Base-by-base conservation (phyloP, 768 basidiomycete genomes). In the Pisolithus albus region DNA sequence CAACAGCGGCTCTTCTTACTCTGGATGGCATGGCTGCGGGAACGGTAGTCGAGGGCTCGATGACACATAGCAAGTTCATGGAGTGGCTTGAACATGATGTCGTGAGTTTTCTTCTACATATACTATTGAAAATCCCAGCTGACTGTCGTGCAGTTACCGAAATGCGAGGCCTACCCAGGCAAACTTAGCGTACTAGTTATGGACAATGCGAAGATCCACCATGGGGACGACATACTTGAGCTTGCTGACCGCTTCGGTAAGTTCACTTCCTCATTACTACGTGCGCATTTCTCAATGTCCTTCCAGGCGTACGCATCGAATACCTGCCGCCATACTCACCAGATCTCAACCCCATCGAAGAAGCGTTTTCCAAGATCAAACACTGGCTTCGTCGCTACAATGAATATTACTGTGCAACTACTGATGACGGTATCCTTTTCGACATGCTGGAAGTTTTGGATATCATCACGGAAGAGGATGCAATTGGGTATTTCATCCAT, bases 241-340 rank as follows among this genome's bases (percentile, higher is more conserved):
- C 58, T 72, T 48, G 59, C 54, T 24, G 59, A 66, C 11, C 45
- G 44, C 11, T 55, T 53, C 51, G 54, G 61, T 61, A 34, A 4
- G 49, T 52, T 15, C 13, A n/a, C 13, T n/a, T 30, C 34, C 21
- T 24, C 24, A 24, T 2, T 24, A 3, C 24, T 5, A 24, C 24
- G 5, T 5, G 15, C 32, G 5, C 5, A 15, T 7, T 46, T 18
- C n/a, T 43, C 15, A 34, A 10, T 26, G 4, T 18, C 36, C 18
- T 30, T 77, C 19, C 72, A 62, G 51, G 51, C 40, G 21, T 46
- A 34, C 52, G 52, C 4, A 56, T 63, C 24, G 51, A 61, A 32
- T 73, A 52, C 46, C 60, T 73, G 9, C 71, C 67, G 1, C 69
- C 70, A 13, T 74, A 73, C 47, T 74, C 70, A 0, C 72, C 70